Conservation (phyloP, 345 rosid species). For the Ceriops zippeliana region DNA sequence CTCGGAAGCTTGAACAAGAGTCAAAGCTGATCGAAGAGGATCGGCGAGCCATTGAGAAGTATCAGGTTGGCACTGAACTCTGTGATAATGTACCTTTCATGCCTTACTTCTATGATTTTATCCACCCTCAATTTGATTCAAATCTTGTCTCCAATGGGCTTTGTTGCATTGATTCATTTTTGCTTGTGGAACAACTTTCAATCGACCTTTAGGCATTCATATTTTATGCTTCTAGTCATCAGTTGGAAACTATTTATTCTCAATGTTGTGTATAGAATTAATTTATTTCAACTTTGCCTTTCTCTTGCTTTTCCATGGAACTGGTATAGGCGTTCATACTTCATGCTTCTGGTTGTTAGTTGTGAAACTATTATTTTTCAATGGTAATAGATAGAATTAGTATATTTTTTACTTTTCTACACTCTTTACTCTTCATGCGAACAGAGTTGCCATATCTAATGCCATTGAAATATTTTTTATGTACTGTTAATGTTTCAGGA, state of each 20-base stretch:
- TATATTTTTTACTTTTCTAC: not conserved
- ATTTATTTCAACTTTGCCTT: too few species aligned
- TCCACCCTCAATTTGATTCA: not conserved
- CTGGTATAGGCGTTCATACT: not conserved
- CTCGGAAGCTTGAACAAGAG: constrained; percentile 93
- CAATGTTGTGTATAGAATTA: too few species aligned
- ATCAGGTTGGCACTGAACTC: constrained; percentile 59
- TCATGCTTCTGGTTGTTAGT: not conserved
- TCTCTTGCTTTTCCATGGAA: too few species aligned
- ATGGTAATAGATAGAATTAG: not conserved
- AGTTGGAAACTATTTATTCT: too few species aligned
- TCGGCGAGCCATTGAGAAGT: constrained; percentile 81
- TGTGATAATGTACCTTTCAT: constrained; percentile 4
- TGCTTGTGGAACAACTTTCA: too few species aligned
- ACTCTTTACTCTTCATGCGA: not conserved
- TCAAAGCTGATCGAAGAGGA: constrained; percentile 93
- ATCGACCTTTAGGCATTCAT: too few species aligned
- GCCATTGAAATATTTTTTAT: not conserved
- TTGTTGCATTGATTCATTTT: too few species aligned
- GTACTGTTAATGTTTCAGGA: constrained; percentile 54
- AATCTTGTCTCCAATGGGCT: not conserved
- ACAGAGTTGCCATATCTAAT: not conserved
- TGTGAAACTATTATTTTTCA: not conserved
- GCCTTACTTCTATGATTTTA: not conserved
- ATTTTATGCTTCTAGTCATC: too few species aligned